Evolutionary conservation across 495 filamentous ascomycete genomes (phyloP).

Genomic region (Lichenothelia convexa): DNA sequence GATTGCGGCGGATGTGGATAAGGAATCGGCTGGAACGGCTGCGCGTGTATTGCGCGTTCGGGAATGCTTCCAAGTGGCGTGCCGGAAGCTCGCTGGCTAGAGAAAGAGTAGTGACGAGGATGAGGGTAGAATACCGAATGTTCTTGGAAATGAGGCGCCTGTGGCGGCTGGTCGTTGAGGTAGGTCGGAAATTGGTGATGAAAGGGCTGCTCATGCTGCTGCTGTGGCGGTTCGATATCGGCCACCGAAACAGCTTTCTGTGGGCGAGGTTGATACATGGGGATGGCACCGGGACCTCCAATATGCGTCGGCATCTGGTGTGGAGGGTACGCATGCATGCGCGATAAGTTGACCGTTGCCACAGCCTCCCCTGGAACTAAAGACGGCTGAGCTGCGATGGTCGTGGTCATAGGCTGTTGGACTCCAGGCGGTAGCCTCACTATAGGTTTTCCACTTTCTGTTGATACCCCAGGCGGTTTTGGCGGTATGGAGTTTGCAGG

Average conservation of each 20-base stretch:
- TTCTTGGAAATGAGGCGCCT: constrained; percentile 29
- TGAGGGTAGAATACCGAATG: constrained; percentile 32
- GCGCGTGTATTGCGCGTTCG: constrained; percentile 82
- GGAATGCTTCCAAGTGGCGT: constrained; percentile 90
- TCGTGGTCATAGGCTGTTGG: constrained; percentile 36
- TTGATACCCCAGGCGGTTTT: constrained; percentile 35
- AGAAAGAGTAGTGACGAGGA: constrained; percentile 51
- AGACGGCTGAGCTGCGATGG: too few relatives aligned
- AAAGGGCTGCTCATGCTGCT: constrained; percentile 66
- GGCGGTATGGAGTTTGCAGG: constrained; percentile 61
- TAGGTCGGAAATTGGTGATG: constrained; percentile 75
- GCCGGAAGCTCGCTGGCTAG: constrained; percentile 55
- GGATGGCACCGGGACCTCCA: constrained; percentile 66
- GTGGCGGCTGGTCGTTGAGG: constrained; percentile 35
- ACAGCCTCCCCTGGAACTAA: too few relatives aligned
- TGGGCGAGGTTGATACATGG: constrained; percentile 91
- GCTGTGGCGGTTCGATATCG: constrained; percentile 75
- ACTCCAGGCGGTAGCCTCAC: constrained; percentile 66
- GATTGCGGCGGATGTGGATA: constrained; percentile 40
- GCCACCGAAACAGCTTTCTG: constrained; percentile 90
- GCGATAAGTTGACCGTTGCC: too few relatives aligned
- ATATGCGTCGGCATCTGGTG: constrained; percentile 54
- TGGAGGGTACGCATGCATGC: constrained; percentile 30
- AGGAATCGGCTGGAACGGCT: constrained; percentile 58
- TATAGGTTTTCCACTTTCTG: constrained; percentile 52